Percentiles rank a stretch among this genome's conserved stretches.
Conservation (phyloP, 2,329 filamentous ascomycete genomes). For the Fusarium metavorans region DNA sequence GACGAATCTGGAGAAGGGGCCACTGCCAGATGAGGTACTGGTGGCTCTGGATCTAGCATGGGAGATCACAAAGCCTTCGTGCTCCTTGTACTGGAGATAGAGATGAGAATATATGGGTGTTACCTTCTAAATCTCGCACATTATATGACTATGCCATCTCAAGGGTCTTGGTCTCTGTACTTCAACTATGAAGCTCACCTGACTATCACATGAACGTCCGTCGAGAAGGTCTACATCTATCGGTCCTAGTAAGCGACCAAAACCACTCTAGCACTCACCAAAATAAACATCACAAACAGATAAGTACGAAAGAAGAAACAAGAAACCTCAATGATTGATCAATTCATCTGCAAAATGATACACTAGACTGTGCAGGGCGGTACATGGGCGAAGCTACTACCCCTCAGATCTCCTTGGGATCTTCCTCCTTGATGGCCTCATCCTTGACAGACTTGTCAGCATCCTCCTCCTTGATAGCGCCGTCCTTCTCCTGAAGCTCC, state of each 20-base stretch:
- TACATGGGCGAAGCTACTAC: not conserved
- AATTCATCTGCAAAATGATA: not conserved
- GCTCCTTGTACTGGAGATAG: not conserved
- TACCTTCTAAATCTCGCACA: no score
- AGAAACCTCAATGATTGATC: not conserved
- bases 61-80: not conserved
- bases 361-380: not conserved
- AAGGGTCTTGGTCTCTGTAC: not conserved
- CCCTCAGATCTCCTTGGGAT: not conserved
- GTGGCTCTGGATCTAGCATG: not conserved
- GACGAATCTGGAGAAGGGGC: not conserved
- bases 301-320: not conserved
- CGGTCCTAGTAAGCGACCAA: no score
- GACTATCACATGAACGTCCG: not conserved
- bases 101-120: not conserved
- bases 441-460: not conserved
- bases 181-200: not conserved
- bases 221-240: not conserved
- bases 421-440: not conserved
- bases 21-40: not conserved
- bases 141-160: not conserved
- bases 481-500: slow-evolving; percentile 2
- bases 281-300: not conserved
- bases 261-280: no score
- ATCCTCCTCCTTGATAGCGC: not conserved